Conservation (phyloP, 306 rosid genomes). For the Fragaria ananassa region DNA sequence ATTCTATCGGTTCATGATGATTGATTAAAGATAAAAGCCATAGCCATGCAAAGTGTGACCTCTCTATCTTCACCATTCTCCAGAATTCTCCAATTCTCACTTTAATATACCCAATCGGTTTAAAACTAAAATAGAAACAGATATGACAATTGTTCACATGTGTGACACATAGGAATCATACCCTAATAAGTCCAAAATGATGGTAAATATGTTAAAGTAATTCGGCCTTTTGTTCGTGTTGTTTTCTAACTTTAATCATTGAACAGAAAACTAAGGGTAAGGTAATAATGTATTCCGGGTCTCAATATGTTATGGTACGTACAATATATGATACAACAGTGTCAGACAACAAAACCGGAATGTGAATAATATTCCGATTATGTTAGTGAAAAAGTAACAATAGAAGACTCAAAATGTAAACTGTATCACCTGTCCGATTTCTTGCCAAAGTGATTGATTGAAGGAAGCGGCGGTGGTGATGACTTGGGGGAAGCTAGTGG, state of each 20-base stretch:
- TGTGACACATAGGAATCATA: neutral
- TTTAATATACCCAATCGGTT: neutral
- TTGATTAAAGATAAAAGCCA: neutral
- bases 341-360: neutral
- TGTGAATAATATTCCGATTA: neutral
- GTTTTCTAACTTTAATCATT: neutral
- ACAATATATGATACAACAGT: neutral
- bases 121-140: neutral
- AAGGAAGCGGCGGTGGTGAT: constrained; percentile 95
- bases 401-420: neutral
- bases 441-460: constrained; percentile 69
- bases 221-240: neutral
- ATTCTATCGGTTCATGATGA: neutral
- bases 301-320: neutral
- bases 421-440: constrained; percentile 75
- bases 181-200: constrained; percentile 2
- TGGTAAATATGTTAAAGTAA: neutral
- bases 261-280: neutral
- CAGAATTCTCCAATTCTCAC: neutral
- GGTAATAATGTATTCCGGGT: neutral
- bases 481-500: constrained; percentile 95
- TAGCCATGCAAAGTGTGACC: constrained; percentile 14
- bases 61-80: neutral
- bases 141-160: neutral
- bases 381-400: too few species aligned